Conservation (phyloP, 208 protist genomes). For the Acanthamoeba healyi region DNA sequence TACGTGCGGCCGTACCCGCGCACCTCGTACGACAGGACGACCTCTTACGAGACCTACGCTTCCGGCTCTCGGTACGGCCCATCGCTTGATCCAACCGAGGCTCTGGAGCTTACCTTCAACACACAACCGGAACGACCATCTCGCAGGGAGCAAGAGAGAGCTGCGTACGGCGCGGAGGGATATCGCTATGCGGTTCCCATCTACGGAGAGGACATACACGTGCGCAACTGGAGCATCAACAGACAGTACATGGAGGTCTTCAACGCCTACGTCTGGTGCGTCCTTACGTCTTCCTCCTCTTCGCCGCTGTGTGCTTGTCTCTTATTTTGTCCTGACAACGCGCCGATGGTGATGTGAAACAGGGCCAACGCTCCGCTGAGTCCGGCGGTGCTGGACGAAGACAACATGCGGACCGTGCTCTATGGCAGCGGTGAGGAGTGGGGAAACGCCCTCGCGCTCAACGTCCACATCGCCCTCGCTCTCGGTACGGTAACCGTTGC, state of each 20-base stretch:
- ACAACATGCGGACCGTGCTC: background rate
- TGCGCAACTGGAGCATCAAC: background rate
- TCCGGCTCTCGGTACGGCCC: too few relatives aligned
- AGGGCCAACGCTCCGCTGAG: background rate
- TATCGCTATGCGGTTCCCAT: background rate
- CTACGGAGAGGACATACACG: background rate
- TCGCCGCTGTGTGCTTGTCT: background rate
- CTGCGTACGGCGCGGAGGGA: background rate
- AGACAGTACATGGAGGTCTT: constrained; percentile 13
- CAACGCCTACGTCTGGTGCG: constrained; percentile 1
- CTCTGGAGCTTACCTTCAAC: too few relatives aligned
- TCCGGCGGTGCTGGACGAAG: background rate
- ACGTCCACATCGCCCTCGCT: constrained; percentile 7
- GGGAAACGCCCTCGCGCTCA: constrained; percentile 3
- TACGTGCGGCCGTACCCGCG: too few relatives aligned
- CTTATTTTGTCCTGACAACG: too few relatives aligned
- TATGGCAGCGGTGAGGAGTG: background rate
- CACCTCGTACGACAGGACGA: too few relatives aligned
- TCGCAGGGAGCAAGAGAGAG: background rate
- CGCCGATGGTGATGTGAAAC: background rate
- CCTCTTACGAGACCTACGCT: too few relatives aligned
- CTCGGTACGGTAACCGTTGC: background rate
- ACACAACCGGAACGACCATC: background rate
- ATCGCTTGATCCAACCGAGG: too few relatives aligned
- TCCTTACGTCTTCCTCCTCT: background rate